Evolutionary conservation across 2,329 filamentous ascomycete species (phyloP), one percentile per base, ranked within the genome.

Genomic region (Microcera coccophila): DNA sequence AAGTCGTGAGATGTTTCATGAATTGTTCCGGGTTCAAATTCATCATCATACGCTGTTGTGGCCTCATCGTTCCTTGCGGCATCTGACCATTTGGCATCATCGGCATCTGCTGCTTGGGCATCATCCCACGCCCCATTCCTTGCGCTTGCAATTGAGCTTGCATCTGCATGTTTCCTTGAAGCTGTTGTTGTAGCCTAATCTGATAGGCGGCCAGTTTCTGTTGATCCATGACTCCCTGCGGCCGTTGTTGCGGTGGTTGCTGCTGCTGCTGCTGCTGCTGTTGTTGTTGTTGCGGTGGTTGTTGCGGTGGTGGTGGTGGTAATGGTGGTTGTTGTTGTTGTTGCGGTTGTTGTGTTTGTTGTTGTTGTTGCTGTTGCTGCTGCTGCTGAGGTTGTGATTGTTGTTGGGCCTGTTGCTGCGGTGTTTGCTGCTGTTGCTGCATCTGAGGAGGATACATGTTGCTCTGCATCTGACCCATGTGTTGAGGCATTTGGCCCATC

Each of bases 171-270:
- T 72, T 74, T 9, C 65, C 65, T 48, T 86, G 81, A 31, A 85
- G 76, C 57, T 90, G 87, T 43, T 85, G 81, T 57, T 94, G 87
- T 39, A 94, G 67, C 47, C 87, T 85, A 80, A 94, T 86, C 55
- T 94, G 87, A 58, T 94, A 91, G 37, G 84, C 69, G 43, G 81
- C 75, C 63, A 89, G 77, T 57, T 89, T 85, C 51, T 89, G 82
- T 58, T 87, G 84, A 31, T 87, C 84, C 49, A 86, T 54, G 44
- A 66, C 56, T 15, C 50, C 55, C 29, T 57, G 53, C 58, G 64
- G 50, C 45, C 62, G 64, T 17, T 54, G 50, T n/a, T 49, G 44
- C 11, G 55, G 56, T 9, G 53, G 54, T 2, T 58, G 58, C 29
- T 61, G 60, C 21, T 62, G 61, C 8, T 79, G 74, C 49, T 81